Evolutionary conservation across 2,329 filamentous ascomycete genomes (phyloP), one percentile per base, ranked within the genome.

Genomic region (Fusarium keratoplasticum): DNA sequence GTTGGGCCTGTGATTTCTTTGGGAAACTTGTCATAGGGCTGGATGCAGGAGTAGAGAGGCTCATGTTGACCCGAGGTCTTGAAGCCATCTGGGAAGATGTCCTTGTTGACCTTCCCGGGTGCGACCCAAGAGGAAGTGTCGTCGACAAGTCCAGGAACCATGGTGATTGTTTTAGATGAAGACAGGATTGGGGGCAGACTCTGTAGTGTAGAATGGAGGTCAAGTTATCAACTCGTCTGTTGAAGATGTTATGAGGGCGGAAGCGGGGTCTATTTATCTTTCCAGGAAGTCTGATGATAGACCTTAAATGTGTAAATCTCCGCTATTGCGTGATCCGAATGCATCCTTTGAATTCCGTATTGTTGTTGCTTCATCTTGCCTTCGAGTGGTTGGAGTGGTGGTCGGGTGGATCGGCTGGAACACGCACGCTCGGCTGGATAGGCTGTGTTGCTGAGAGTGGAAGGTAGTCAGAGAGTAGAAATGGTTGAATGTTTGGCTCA

Each of bases 1-100:
- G 93, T 95, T 0, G 89, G 89, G 13, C 93, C 93, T 0, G 87
- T 87, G 80, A 95, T 94, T 69, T 92, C 83, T 68, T 89, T 89
- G 50, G 94, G 94, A 78, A 95, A 96, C 18, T 88, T 87, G 0
- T 88, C 86, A 81, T 94, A 96, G 0, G 92, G 89, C 58, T 84
- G 85, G n/a, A 96, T 82, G 10, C 87, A 83, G 35, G 91, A 86
- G 79, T 92, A 92, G 36, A 93, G 81, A 1, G 94, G 94, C 27
- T 89, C 86, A 75, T 94, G 92, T 80, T 96, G 94, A 42, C 94
- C 94, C 0, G 92, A 88, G 0, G 87, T 89, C 50, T 85, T 82
- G 79, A 86, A 85, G 42, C 85, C 86, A 59, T 87, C 86, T 5
- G 85, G 86, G 78, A 87, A 87, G 70, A 69, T 50, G 22, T 50